A percentile compares a stretch with the other conserved stretches of the same genome.
phyloP scores from a whole-genome alignment of 1,284 basidiomycete species.

The Pseudozyma sp. region DNA sequence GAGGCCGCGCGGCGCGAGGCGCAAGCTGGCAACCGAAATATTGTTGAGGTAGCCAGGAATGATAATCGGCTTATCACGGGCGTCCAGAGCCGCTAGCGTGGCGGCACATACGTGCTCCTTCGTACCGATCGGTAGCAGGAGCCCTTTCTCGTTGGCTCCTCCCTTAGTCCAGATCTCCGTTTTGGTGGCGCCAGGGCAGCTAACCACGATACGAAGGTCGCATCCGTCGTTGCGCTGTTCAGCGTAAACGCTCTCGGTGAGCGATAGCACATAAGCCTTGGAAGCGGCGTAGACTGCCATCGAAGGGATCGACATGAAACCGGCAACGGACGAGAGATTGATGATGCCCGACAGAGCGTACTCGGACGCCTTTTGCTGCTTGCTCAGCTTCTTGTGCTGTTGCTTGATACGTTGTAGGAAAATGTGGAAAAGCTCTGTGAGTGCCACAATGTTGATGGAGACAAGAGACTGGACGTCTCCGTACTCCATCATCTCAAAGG shows the following conservation, averaged over 20 bases:
- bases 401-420: slow-evolving; percentile 25
- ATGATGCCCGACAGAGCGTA: slow-evolving; percentile 31
- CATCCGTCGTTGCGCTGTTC: slow-evolving; percentile 29
- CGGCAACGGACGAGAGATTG: slow-evolving; percentile 30
- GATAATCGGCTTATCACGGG: slow-evolving; percentile 27
- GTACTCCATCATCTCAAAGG: slow-evolving; percentile 23
- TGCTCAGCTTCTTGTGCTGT: slow-evolving; percentile 17
- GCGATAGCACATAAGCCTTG: slow-evolving; percentile 34
- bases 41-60: slow-evolving; percentile 43
- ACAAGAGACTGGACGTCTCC: slow-evolving; percentile 20
- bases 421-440: slow-evolving; percentile 34
- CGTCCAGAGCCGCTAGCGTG: slow-evolving; percentile 29
- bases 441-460: slow-evolving; percentile 26
- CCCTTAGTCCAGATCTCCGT: slow-evolving; percentile 38
- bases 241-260: slow-evolving; percentile 33
- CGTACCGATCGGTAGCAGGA: slow-evolving; percentile 28
- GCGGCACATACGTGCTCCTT: slow-evolving; percentile 29
- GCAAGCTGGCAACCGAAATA: slow-evolving; percentile 18
- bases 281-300: slow-evolving; percentile 41
- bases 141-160: slow-evolving; percentile 17
- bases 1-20: slow-evolving; percentile 24
- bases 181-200: slow-evolving; percentile 25
- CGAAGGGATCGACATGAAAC: slow-evolving; percentile 36
- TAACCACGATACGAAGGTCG: slow-evolving; percentile 27
- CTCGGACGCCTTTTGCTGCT: slow-evolving; percentile 13